These are phyloP conservation scores for Calonectria pseudoreteaudii DNA, from an alignment of 2,329 filamentous ascomycete species.

Conservation along the genomic window DNA sequence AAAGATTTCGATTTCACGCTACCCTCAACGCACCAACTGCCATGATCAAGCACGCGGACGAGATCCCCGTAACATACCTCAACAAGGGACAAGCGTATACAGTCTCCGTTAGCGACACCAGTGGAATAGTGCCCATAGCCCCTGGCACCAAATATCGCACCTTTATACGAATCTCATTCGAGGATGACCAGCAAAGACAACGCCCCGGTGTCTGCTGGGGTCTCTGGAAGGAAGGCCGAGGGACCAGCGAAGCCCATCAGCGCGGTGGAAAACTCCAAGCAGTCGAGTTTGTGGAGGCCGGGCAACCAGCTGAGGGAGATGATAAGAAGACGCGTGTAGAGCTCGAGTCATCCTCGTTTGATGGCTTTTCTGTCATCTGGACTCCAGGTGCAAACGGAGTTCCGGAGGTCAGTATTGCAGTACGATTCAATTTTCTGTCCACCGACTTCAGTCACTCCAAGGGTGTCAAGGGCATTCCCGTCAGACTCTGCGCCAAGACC, in stretches of 20 bases:
- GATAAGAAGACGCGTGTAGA: constrained; percentile 77
- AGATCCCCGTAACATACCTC: constrained; percentile 96
- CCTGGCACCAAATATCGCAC: constrained; percentile 83
- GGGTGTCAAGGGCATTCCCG: constrained; percentile 96
- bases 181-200: constrained; percentile 92
- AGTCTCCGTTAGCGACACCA: constrained; percentile 84
- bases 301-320: constrained; percentile 69
- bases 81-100: constrained; percentile 98
- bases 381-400: constrained; percentile 76
- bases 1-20: constrained; percentile 89
- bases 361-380: constrained; percentile 94
- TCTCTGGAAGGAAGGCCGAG: constrained; percentile 94
- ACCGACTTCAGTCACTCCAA: constrained; percentile 99
- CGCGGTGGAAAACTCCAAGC: constrained; percentile 92
- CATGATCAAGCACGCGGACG: constrained; percentile 90
- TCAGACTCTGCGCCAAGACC: constrained; percentile 92
- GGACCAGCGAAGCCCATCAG: constrained; percentile 95
- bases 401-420: constrained; percentile 85
- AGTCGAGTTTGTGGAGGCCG: constrained; percentile 87
- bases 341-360: constrained; percentile 84
- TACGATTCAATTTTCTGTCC: constrained; percentile 98
- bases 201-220: constrained; percentile 87
- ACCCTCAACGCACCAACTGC: constrained; percentile 94
- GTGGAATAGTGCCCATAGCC: constrained; percentile 67
- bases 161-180: constrained; percentile 94